Evolutionary conservation across 768 basidiomycete species (phyloP).

Genomic region (Chalciporus sphaerocephalus): DNA sequence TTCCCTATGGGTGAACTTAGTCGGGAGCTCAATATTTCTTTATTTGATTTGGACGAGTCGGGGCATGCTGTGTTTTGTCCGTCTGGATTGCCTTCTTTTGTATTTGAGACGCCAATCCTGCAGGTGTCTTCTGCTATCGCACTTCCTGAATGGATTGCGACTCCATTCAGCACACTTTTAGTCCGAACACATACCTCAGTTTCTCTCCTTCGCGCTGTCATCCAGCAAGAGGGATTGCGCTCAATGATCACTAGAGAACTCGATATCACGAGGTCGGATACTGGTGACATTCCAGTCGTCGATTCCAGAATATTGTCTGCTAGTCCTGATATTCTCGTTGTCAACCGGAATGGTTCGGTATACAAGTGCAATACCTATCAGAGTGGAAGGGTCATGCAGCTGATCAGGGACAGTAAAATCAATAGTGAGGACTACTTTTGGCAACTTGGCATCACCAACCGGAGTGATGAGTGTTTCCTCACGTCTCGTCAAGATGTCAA

Average conservation of each 20-base stretch:
- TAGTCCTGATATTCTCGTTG: constrained; percentile 36
- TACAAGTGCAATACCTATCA: constrained; percentile 42
- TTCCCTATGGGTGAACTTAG: constrained; percentile 65
- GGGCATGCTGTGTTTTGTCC: constrained; percentile 24
- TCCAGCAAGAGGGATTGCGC: not conserved
- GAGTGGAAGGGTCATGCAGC: constrained; percentile 36
- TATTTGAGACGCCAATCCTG: constrained; percentile 64
- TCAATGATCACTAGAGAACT: constrained; percentile 32
- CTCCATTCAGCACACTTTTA: constrained; percentile 22
- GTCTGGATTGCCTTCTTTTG: constrained; percentile 39
- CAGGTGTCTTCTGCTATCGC: constrained; percentile 47
- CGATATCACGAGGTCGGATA: constrained; percentile 38
- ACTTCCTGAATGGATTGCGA: constrained; percentile 12
- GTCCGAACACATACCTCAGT: constrained; percentile 47
- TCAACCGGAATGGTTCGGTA: constrained; percentile 50
- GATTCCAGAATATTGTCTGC: constrained; percentile 44
- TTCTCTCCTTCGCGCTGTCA: constrained; percentile 37
- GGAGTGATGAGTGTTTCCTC: constrained; percentile 40
- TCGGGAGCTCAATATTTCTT: constrained; percentile 55
- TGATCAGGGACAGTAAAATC: constrained; percentile 10
- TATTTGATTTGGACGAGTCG: constrained; percentile 23
- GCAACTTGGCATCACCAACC: constrained; percentile 42
- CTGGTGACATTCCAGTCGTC: constrained; percentile 38
- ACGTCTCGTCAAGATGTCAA: constrained; percentile 42
- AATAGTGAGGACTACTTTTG: constrained; percentile 40